Evolutionary conservation across 352 stramenopile species (phyloP).

Genomic region (Phytopythium mirpurense): DNA sequence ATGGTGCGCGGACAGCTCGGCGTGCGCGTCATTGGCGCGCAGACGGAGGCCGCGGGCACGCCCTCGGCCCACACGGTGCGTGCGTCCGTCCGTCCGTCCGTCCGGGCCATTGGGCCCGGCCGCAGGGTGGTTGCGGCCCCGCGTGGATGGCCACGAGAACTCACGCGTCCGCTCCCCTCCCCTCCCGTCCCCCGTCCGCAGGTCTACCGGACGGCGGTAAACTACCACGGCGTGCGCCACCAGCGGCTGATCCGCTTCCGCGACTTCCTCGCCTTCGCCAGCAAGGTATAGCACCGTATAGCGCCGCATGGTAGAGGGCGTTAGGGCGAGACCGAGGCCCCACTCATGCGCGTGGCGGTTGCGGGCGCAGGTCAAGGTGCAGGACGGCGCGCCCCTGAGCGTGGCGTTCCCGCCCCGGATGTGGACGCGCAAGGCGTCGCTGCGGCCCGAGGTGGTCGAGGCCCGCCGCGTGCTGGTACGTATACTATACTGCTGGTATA

Average conservation of each 20-base stretch:
- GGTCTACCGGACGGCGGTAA: conserved; percentile 70
- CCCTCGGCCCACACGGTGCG: conserved; percentile 48
- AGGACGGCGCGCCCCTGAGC: conserved; percentile 8
- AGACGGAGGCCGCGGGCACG: conserved; percentile 34
- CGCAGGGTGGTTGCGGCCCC: too few species aligned
- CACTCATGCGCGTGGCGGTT: too few species aligned
- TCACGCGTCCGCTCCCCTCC: too few species aligned
- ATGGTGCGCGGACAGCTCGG: conserved; percentile 38
- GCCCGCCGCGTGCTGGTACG: conserved; percentile 60
- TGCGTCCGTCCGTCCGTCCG: not conserved
- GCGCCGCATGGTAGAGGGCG: not conserved
- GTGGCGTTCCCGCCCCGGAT: conserved; percentile 44
- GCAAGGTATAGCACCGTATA: conserved; percentile 5
- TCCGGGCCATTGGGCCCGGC: too few species aligned
- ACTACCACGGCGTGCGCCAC: conserved; percentile 56
- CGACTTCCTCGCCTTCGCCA: conserved; percentile 50
- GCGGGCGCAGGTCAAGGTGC: conserved; percentile 28
- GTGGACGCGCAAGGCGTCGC: conserved; percentile 44
- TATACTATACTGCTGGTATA: too few species aligned
- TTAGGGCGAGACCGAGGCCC: too few species aligned
- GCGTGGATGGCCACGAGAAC: too few species aligned
- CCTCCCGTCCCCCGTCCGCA: conserved; percentile 6
- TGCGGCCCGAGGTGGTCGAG: conserved; percentile 56
- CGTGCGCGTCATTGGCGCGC: conserved; percentile 60
- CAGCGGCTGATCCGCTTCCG: conserved; percentile 67